Evolutionary conservation across 306 rosid species (phyloP).

Genomic region (Quercus rubra): DNA sequence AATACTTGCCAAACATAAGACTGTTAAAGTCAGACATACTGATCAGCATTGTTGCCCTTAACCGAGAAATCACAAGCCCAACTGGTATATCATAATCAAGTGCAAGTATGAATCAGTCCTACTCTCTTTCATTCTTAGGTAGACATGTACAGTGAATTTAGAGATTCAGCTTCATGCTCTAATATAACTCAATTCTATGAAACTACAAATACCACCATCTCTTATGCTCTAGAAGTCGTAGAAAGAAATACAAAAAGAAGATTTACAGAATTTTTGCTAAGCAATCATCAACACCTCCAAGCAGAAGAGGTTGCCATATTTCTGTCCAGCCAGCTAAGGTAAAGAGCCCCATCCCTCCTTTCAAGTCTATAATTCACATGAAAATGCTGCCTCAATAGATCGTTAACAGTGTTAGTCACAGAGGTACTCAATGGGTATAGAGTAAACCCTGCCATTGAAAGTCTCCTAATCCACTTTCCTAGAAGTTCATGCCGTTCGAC

Average conservation of each 20-base stretch:
- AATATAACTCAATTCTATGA: slow-evolving; percentile 18
- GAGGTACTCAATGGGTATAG: slow-evolving; percentile 53
- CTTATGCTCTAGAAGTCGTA: slow-evolving; percentile 17
- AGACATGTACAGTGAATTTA: slow-evolving; percentile 35
- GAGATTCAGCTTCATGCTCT: slow-evolving; percentile 19
- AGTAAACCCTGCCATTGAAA: slow-evolving; percentile 74
- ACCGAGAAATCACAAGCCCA: neutral
- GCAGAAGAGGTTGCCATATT: slow-evolving; percentile 67
- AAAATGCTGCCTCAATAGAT: slow-evolving; percentile 47
- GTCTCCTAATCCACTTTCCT: slow-evolving; percentile 80
- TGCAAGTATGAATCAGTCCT: neutral
- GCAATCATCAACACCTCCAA: slow-evolving; percentile 52
- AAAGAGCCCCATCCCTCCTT: slow-evolving; percentile 49
- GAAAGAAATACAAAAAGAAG: neutral
- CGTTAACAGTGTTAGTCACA: slow-evolving; percentile 29
- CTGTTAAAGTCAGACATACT: too few species aligned
- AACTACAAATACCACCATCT: slow-evolving; percentile 23
- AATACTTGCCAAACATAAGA: too few species aligned
- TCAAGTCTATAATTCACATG: slow-evolving; percentile 49
- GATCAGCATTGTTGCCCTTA: neutral
- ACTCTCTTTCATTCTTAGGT: slow-evolving; percentile 12
- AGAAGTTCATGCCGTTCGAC: slow-evolving; percentile 86
- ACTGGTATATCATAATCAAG: neutral
- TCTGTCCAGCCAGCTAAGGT: slow-evolving; percentile 70
- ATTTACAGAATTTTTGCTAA: slow-evolving; percentile 19